These are phyloP conservation scores for Tylopilus vinaceipallidus DNA, from an alignment of 768 basidiomycete species.

Conservation along the genomic window DNA sequence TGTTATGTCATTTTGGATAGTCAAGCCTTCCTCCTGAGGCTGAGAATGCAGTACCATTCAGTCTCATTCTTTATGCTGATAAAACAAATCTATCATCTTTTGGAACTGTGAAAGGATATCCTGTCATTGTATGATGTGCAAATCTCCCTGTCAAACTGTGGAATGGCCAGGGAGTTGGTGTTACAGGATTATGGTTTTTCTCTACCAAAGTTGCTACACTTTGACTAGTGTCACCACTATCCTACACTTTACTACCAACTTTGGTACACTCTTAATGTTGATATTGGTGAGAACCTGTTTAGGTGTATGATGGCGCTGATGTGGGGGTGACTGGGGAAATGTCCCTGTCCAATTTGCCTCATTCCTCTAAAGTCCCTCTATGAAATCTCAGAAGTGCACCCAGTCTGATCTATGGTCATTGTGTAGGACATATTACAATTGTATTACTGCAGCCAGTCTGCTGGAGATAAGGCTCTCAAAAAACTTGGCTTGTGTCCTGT, in stretches of 20 bases:
- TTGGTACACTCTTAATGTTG: neutral
- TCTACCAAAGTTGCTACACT: neutral
- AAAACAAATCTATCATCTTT: conserved; percentile 39
- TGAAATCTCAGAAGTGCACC: no score
- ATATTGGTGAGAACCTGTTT: no score
- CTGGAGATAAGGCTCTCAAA: no score
- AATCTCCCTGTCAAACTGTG: conserved; percentile 33
- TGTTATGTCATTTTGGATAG: neutral
- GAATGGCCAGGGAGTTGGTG: conserved; percentile 35
- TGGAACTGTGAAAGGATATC: conserved; percentile 38
- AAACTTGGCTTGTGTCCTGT: no score
- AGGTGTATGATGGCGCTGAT: neutral
- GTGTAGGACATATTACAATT: no score
- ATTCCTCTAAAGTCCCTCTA: neutral
- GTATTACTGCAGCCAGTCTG: no score
- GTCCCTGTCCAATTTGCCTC: neutral
- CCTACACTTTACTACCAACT: neutral
- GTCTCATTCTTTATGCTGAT: conserved; percentile 39
- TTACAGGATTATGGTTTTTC: neutral
- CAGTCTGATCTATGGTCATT: no score
- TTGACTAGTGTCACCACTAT: no score
- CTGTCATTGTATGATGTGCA: conserved; percentile 33
- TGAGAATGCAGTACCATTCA: conserved; percentile 29
- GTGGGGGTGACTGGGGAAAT: neutral
- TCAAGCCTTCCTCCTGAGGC: conserved; percentile 7